These are phyloP conservation scores for Thymus quinquecostatus DNA, from an alignment of 257 asterid genomes.

Conservation along the genomic window DNA sequence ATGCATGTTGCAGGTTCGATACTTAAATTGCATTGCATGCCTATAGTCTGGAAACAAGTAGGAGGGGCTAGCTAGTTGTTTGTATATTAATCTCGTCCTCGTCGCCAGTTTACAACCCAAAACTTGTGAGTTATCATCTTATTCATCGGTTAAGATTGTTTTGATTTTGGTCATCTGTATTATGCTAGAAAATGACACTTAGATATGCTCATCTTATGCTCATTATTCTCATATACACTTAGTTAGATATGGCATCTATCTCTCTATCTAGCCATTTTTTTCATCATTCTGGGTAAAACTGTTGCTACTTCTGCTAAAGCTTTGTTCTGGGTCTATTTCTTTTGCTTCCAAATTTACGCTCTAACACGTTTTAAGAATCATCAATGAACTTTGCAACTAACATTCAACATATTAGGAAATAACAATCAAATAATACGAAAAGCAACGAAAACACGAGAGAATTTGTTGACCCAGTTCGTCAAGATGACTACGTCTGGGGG, in stretches of 20 bases:
- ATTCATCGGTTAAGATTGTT: slow-evolving; percentile 23
- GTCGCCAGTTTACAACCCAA: slow-evolving; percentile 12
- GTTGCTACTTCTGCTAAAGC: background rate
- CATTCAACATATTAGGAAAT: too few relatives aligned
- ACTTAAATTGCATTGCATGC: slow-evolving; percentile 74
- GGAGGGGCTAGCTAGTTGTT: slow-evolving; percentile 19
- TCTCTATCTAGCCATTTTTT: slow-evolving; percentile 14
- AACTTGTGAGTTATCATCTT: too few relatives aligned
- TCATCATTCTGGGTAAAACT: background rate
- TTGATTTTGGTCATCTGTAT: slow-evolving; percentile 19
- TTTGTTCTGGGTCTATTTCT: too few relatives aligned
- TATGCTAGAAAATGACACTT: slow-evolving; percentile 26
- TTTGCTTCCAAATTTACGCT: too few relatives aligned
- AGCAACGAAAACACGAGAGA: too few relatives aligned
- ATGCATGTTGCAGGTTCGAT: slow-evolving; percentile 55
- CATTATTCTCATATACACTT: too few relatives aligned
- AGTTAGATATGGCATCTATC: too few relatives aligned
- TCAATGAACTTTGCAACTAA: too few relatives aligned
- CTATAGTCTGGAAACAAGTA: slow-evolving; percentile 49
- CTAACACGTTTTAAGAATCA: too few relatives aligned
- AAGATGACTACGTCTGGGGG: too few relatives aligned
- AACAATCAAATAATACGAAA: too few relatives aligned
- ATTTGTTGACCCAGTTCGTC: too few relatives aligned
- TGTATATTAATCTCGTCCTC: slow-evolving; percentile 22
- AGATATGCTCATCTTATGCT: slow-evolving; percentile 36